Conservation (phyloP, 208 protist genomes). For the Paratrypanosoma confusum region DNA sequence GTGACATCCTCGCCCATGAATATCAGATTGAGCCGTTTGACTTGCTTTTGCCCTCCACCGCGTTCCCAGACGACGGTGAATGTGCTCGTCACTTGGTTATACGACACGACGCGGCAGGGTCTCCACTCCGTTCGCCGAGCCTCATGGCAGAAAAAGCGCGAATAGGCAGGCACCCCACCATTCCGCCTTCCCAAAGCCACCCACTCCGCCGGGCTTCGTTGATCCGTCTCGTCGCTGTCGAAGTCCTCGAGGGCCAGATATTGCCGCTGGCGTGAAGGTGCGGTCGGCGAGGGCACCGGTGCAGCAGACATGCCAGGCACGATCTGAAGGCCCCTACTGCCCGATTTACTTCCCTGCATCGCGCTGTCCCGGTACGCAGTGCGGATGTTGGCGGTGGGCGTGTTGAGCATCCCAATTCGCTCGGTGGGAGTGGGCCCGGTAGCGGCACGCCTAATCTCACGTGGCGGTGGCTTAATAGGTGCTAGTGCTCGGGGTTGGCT, state of each 20-base stretch:
- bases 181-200: conserved; percentile 35
- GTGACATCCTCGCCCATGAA: conserved; percentile 76
- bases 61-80: conserved; percentile 68
- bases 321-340: no score
- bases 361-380: conserved; percentile 55
- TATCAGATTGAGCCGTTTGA: conserved; percentile 80
- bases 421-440: conserved; percentile 23
- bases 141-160: conserved; percentile 53
- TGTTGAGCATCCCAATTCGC: conserved; percentile 50
- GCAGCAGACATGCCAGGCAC: no score
- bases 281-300: neutral
- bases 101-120: conserved; percentile 55
- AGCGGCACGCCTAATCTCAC: neutral
- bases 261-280: conserved; percentile 13
- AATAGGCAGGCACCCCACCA: conserved; percentile 68
- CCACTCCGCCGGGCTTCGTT: conserved; percentile 66
- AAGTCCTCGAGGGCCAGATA: conserved; percentile 86
- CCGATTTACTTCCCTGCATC: no score
- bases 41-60: conserved; percentile 70
- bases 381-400: conserved; percentile 51
- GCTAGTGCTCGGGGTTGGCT: no score
- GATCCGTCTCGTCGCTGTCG: conserved; percentile 62
- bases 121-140: conserved; percentile 35
- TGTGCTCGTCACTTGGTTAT: conserved; percentile 41
- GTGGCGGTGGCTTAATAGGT: no score